Conservation (phyloP, 2,329 filamentous ascomycete species). For the Boeremia lycopersici region DNA sequence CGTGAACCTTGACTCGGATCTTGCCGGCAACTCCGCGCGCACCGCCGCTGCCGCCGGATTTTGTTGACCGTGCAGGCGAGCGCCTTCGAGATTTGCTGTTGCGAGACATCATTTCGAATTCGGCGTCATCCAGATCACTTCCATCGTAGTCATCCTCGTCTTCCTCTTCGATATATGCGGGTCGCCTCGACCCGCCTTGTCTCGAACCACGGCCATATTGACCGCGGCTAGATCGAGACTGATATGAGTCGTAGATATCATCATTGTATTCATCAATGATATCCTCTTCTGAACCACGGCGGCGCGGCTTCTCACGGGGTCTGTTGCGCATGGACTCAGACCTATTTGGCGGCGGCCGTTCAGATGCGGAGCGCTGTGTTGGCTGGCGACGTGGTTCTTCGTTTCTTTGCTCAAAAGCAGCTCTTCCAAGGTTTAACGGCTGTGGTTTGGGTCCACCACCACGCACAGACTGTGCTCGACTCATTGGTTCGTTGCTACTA, state of each 20-base stretch:
- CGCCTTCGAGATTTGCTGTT: slow-evolving; percentile 41
- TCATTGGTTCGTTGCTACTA: slow-evolving; percentile 46
- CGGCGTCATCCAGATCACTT: slow-evolving; percentile 74
- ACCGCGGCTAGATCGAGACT: slow-evolving; percentile 34
- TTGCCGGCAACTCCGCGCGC: slow-evolving; percentile 59
- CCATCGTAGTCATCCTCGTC: slow-evolving; percentile 75
- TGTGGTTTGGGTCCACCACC: slow-evolving; percentile 55
- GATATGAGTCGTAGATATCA: slow-evolving; percentile 69
- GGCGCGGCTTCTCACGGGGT: slow-evolving; percentile 34
- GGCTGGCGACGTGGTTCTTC: slow-evolving; percentile 44
- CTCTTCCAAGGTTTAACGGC: slow-evolving; percentile 55
- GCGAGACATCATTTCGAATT: slow-evolving; percentile 77
- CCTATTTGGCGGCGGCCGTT: slow-evolving; percentile 49
- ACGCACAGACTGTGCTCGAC: slow-evolving; percentile 57
- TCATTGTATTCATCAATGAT: slow-evolving; percentile 64
- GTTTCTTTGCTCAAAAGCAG: slow-evolving; percentile 53
- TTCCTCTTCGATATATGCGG: slow-evolving; percentile 78
- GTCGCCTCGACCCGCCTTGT: slow-evolving; percentile 48
- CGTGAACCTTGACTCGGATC: slow-evolving; percentile 90
- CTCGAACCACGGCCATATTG: slow-evolving; percentile 37
- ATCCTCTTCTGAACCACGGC: slow-evolving; percentile 55
- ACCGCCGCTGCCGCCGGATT: slow-evolving; percentile 57
- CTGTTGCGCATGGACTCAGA: slow-evolving; percentile 44
- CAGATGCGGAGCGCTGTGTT: slow-evolving; percentile 51
- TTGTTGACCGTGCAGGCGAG: slow-evolving; percentile 51